A percentile compares a stretch with the other conserved stretches of the same genome.
phyloP scores from a whole-genome alignment of 305 asterid species.

The Fraxinus sp. region DNA sequence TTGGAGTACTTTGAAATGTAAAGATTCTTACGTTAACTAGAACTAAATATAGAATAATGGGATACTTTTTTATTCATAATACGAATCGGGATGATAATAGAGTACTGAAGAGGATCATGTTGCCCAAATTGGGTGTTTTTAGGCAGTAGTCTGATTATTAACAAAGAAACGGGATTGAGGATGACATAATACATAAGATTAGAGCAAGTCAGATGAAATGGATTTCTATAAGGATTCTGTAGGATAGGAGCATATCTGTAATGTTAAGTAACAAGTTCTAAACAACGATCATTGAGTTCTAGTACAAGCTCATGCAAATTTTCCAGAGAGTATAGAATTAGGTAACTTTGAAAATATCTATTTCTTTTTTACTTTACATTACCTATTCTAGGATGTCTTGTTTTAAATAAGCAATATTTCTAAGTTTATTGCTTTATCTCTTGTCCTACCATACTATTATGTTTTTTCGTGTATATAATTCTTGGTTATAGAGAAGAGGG shows the following conservation, averaged over 20 bases:
- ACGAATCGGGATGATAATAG: background rate
- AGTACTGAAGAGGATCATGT: background rate
- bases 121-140: background rate
- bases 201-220: background rate
- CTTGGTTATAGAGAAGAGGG: background rate
- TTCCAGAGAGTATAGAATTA: background rate
- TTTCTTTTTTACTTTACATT: background rate
- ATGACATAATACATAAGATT: background rate
- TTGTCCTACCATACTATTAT: background rate
- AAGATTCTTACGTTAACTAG: background rate
- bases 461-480: background rate
- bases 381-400: background rate
- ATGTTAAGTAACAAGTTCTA: background rate
- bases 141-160: background rate
- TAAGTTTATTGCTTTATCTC: background rate
- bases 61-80: background rate
- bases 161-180: background rate
- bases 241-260: background rate
- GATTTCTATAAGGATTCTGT: background rate
- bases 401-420: background rate
- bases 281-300: background rate
- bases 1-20: background rate
- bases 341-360: background rate
- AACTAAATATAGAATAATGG: background rate
- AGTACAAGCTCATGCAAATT: background rate